phyloP scores from a whole-genome alignment of 1,139 yeast species.

The Chernovozyma sophiae-reginae region DNA sequence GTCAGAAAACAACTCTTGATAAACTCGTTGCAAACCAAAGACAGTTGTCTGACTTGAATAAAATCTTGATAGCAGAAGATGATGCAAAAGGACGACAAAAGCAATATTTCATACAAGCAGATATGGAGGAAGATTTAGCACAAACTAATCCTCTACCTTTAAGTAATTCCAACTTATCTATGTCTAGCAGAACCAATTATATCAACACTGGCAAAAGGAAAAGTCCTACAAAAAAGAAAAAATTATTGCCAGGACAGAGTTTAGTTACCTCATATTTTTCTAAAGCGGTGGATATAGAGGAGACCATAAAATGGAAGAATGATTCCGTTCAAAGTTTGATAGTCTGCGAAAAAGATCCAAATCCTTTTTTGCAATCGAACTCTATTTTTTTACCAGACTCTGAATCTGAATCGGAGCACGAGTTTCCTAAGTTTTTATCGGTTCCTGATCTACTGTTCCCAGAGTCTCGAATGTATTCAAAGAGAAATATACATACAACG shows the following conservation, averaged over 20 bases:
- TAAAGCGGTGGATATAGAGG: neutral
- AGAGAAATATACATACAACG: conserved; percentile 5
- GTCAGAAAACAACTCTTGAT: conserved; percentile 12
- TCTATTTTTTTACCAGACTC: neutral
- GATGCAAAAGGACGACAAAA: neutral
- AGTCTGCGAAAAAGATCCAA: neutral
- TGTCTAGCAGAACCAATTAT: neutral
- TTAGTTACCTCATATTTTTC: neutral
- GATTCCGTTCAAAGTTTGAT: neutral
- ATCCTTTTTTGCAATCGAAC: neutral
- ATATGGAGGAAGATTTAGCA: too few relatives aligned
- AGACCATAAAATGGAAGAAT: neutral
- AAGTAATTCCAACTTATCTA: neutral
- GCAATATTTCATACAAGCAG: too few relatives aligned
- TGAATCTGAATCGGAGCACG: neutral
- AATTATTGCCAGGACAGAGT: neutral
- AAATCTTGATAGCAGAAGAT: neutral
- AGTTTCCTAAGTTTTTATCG: conserved; percentile 1
- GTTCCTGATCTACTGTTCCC: conserved; percentile 3
- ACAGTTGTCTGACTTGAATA: neutral
- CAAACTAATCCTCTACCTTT: neutral
- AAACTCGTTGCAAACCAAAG: conserved; percentile 1
- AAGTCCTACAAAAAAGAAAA: neutral
- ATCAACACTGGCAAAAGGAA: neutral
- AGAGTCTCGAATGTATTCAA: neutral